Evolutionary conservation across 202 grass and related monocot species (phyloP).

Genomic region (Zizania palustris): DNA sequence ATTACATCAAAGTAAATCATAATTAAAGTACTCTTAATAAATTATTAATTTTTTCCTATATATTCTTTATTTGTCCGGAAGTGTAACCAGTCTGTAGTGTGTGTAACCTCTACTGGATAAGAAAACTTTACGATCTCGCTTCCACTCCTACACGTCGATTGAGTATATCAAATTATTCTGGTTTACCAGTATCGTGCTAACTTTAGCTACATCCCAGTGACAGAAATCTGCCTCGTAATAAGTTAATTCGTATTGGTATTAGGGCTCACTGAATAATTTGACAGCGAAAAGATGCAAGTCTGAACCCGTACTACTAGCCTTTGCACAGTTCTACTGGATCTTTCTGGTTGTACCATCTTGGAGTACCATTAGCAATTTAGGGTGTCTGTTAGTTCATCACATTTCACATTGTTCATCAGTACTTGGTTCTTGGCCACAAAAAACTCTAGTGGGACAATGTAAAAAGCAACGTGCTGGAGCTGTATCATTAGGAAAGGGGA

Average conservation of each 20-base stretch:
- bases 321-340: neutral
- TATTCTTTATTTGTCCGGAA: neutral
- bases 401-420: neutral
- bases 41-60: neutral
- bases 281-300: neutral
- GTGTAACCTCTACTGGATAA: neutral
- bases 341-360: neutral
- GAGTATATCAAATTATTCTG: constrained; percentile 3
- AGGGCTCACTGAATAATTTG: neutral
- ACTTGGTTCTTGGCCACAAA: constrained; percentile 2
- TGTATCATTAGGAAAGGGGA: neutral
- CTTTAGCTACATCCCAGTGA: neutral
- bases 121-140: neutral
- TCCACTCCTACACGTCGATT: constrained; percentile 8
- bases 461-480: neutral
- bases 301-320: neutral
- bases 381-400: neutral
- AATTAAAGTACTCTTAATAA: too few relatives aligned
- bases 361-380: neutral
- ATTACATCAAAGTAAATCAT: neutral
- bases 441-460: neutral
- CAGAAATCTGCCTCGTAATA: neutral
- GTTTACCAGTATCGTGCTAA: neutral
- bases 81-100: neutral
- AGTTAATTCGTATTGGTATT: neutral